Evolutionary conservation across 2,329 filamentous ascomycete genomes (phyloP), one percentile per base, ranked within the genome.

Genomic region (Scleromitrula shiraiana): DNA sequence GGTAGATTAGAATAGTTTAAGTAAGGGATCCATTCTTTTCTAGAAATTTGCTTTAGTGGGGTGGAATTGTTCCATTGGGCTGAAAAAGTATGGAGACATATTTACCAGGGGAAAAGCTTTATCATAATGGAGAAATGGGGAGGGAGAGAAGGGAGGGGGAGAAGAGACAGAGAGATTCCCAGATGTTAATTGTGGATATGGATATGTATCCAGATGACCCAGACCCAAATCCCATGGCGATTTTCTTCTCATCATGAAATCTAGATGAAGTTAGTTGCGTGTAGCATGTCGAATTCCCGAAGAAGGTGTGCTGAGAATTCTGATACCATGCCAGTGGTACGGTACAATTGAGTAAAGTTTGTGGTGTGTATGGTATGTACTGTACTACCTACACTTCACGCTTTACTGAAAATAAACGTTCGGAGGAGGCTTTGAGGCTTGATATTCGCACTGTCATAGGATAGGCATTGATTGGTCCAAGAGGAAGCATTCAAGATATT

Each of bases 121-220:
- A 37, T 35, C 45, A 35, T 27, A 17, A 22, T 41, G 45, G 22
- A 47, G 45, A 35, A 39, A 46, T n/a, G n/a, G n/a, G n/a, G n/a
- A n/a, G n/a, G n/a, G n/a, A n/a, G n/a, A n/a, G n/a, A n/a, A n/a
- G n/a, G n/a, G n/a, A n/a, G n/a, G n/a, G n/a, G n/a, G n/a, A n/a
- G n/a, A n/a, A n/a, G n/a, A n/a, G n/a, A n/a, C n/a, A n/a, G n/a
- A n/a, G n/a, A n/a, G n/a, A n/a, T n/a, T n/a, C n/a, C n/a, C n/a
- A n/a, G n/a, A 6, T 17, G 17, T 33, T 14, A 15, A 37, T 19
- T 19, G 33, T 19, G 19, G 33, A 19, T 37, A 19, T 37, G 33
- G 15, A 37, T 37, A 33, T 33, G 30, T 7, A 19, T 3, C 7
- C 33, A 20, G 17, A 19, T 14, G 8, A 15, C 33, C 15, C 33